Evolutionary conservation across 2,329 filamentous ascomycete species (phyloP), one percentile per base, ranked within the genome.

Genomic region (Teratosphaeriaceae sp.): DNA sequence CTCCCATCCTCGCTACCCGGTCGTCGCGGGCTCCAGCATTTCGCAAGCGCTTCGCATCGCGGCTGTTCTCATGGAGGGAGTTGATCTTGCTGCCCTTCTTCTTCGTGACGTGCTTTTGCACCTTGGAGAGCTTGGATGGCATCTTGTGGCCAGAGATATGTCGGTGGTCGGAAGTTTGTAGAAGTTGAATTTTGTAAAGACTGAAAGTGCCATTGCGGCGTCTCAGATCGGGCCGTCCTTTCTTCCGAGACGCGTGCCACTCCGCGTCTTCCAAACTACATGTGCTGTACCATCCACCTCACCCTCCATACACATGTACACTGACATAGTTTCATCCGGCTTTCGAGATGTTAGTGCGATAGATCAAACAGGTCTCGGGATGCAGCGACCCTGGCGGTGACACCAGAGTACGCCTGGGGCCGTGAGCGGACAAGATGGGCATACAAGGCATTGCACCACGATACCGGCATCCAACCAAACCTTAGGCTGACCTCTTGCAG

Each of bases 61-160:
- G 77, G 47, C 88, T 95, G 63, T 88, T 88, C 65, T 88, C 84
- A 60, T 97, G 90, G 18, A 97, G 74, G 9, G 83, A 75, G 22
- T 82, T 81, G 36, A 87, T 75, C 29, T 80, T 79, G 16, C 80
- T 80, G 51, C 80, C 79, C 53, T 84, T 80, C 75, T 96, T 96
- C 76, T 95, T 96, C 71, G 80, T 72, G 51, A 97, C 90, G 51
- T 88, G 80, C 70, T 97, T 97, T 50, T 85, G 79, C 16, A 92
- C 85, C 63, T 96, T 97, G 50, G 79, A 71, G 5, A 96, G 69
- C 60, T 80, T 84, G 49, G 63, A 64, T 12, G 86, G 78, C 88
- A 94, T 94, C 19, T 57, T 74, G 15, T 3, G 11, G 9, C 12
- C 13, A 21, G 5, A 7, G 5, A 13, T 5, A 30, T 4, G 15